Percentiles rank a stretch among this genome's conserved stretches.
Conservation (phyloP, 2,329 filamentous ascomycete genomes). For the Verticillium longisporum region DNA sequence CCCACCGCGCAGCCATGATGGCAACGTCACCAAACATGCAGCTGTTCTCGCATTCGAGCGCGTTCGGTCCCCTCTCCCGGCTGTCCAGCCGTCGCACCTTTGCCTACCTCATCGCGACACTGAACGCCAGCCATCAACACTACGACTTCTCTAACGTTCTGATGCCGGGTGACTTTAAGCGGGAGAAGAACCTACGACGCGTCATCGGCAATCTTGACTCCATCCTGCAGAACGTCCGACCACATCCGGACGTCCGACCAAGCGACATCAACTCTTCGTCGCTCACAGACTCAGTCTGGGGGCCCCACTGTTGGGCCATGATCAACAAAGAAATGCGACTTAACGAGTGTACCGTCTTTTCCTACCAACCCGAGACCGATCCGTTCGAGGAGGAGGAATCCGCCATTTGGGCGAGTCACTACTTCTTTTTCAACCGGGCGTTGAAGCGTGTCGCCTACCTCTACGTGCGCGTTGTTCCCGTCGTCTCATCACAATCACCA, state of each 20-base stretch:
- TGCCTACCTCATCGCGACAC: slow-evolving; percentile 90
- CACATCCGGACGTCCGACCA: slow-evolving; percentile 43
- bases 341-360: slow-evolving; percentile 82
- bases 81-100: slow-evolving; percentile 85
- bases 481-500: slow-evolving; percentile 51
- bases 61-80: slow-evolving; percentile 86
- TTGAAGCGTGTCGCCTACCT: slow-evolving; percentile 91
- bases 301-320: slow-evolving; percentile 82
- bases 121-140: slow-evolving; percentile 84
- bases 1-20: slow-evolving; percentile 65
- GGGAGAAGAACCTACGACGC: slow-evolving; percentile 69
- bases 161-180: slow-evolving; percentile 81
- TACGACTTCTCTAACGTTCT: slow-evolving; percentile 96
- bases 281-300: slow-evolving; percentile 60
- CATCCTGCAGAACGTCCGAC: slow-evolving; percentile 79
- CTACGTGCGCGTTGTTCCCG: slow-evolving; percentile 82
- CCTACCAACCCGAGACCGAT: slow-evolving; percentile 82
- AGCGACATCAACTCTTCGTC: slow-evolving; percentile 30
- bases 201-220: slow-evolving; percentile 86
- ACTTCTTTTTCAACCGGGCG: slow-evolving; percentile 95
- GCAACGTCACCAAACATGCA: slow-evolving; percentile 53
- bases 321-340: slow-evolving; percentile 94
- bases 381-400: slow-evolving; percentile 89
- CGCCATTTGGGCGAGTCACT: slow-evolving; percentile 91
- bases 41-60: slow-evolving; percentile 71